These are phyloP conservation scores for Trametes maxima DNA, from an alignment of 768 basidiomycete species.

Conservation along the genomic window DNA sequence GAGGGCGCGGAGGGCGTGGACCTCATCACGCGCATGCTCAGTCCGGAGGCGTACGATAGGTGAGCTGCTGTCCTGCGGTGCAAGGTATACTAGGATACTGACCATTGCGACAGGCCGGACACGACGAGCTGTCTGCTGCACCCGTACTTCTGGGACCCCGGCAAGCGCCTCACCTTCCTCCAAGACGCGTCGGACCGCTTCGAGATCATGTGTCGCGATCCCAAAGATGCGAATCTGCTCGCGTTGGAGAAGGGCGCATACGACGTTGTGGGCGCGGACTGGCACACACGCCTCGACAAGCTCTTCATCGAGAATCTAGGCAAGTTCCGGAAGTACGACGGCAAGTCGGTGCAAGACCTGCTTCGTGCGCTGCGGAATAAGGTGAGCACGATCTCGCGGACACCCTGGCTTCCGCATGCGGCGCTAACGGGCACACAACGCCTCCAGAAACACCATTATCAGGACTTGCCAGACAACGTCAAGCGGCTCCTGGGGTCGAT, in stretches of 20 bases:
- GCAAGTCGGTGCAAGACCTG: slow-evolving; percentile 86
- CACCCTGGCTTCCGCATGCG: no score
- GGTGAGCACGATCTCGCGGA: slow-evolving; percentile 45
- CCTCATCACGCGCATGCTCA: slow-evolving; percentile 78
- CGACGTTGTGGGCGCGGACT: slow-evolving; percentile 85
- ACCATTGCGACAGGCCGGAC: slow-evolving; percentile 63
- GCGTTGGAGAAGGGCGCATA: slow-evolving; percentile 71
- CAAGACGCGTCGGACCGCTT: slow-evolving; percentile 98
- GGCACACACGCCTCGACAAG: slow-evolving; percentile 85
- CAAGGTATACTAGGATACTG: background rate
- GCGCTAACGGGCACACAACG: background rate
- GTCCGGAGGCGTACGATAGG: slow-evolving; percentile 75
- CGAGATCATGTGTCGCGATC: slow-evolving; percentile 96
- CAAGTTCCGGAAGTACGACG: slow-evolving; percentile 97
- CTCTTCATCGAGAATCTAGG: slow-evolving; percentile 92
- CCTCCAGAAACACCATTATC: slow-evolving; percentile 92
- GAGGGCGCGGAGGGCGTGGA: slow-evolving; percentile 91
- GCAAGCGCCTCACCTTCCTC: slow-evolving; percentile 85
- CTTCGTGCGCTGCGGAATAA: slow-evolving; percentile 94
- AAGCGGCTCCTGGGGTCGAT: slow-evolving; percentile 87
- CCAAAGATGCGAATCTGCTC: slow-evolving; percentile 74
- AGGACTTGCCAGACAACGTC: slow-evolving; percentile 92
- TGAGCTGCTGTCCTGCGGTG: slow-evolving; percentile 38
- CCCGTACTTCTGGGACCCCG: slow-evolving; percentile 96
- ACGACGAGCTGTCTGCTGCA: slow-evolving; percentile 87